Evolutionary conservation across 2,329 filamentous ascomycete genomes (phyloP).

Genomic region (Gnomoniopsis smithogilvyi): DNA sequence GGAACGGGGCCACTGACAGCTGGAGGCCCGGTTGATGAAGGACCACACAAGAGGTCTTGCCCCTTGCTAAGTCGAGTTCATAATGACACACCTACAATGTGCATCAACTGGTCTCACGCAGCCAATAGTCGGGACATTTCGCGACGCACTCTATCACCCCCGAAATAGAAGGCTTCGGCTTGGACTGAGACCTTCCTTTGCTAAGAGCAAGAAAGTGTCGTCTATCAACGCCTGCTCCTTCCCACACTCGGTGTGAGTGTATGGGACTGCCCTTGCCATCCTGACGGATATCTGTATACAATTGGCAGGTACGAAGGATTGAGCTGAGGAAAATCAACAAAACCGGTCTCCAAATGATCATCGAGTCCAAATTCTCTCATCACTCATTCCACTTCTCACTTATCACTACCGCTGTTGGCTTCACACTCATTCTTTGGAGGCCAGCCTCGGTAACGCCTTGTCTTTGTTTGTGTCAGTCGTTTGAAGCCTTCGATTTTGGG

Average conservation of each 20-base stretch:
- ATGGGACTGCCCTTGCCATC: background rate
- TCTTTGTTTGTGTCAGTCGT: conserved; percentile 7
- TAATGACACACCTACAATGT: background rate
- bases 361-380: background rate
- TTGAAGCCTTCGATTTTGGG: too few species aligned
- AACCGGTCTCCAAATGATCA: background rate
- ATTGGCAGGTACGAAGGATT: background rate
- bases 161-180: too few species aligned
- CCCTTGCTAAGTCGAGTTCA: background rate
- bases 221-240: too few species aligned
- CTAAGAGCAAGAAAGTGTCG: too few species aligned
- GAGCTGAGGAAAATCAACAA: background rate
- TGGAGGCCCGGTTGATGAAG: background rate
- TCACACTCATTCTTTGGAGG: conserved; percentile 2
- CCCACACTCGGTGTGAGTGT: too few species aligned
- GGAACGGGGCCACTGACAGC: background rate
- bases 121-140: too few species aligned
- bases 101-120: background rate
- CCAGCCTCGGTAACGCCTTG: background rate
- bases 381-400: background rate
- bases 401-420: conserved; percentile 3
- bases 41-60: background rate
- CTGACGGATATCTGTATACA: background rate
- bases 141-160: too few species aligned
- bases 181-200: too few species aligned